Evolutionary conservation across 2,329 filamentous ascomycete species (phyloP), one percentile per base, ranked within the genome.

Genomic region (Periglandula ipomoeae): DNA sequence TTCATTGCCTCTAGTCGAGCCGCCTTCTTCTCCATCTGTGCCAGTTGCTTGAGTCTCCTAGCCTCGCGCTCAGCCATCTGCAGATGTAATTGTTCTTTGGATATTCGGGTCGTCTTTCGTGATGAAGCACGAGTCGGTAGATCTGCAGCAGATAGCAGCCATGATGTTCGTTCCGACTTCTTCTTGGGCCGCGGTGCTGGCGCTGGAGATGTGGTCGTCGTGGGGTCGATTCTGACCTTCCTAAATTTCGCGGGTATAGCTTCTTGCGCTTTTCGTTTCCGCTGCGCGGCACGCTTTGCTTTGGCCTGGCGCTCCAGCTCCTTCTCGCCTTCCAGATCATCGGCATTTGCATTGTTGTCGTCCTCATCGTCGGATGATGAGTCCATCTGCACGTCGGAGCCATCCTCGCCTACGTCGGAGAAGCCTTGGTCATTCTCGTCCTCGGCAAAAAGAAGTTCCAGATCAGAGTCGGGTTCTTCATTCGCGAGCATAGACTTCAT

Each of bases 281-380:
- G 71, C 45, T 74, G 87, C 3, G 77, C 80, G 50, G 75, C 67
- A 58, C 73, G 79, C 58, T 85, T 84, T 51, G 79, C 81, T 56
- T 82, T 83, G 50, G 85, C 88, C 57, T 85, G 79, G 54, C 80
- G 84, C 67, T 93, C 82, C 48, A 98, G 66, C 66, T 95, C 89
- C 59, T 84, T 85, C 68, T 98, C 93, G 30, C 93, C 93, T 49
- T 88, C 87, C 4, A 93, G 65, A 38, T 95, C 88, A 55, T 93
- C 76, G 24, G 62, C 64, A 48, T 66, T 68, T 34, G 69, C 66
- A 50, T 84, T 74, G 22, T 58, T 56, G 50, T 89, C 84, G 52
- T 94, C 88, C 44, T 93, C 88, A 42, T 89, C 85, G 54, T 88
- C 86, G 0, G 82, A 87, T 0, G 88, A 94, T 13, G 86, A 90